Evolutionary conservation across 176 grass and related monocot genomes (phyloP), one percentile per base, ranked within the genome.

Genomic region (Saccharum officinarum): DNA sequence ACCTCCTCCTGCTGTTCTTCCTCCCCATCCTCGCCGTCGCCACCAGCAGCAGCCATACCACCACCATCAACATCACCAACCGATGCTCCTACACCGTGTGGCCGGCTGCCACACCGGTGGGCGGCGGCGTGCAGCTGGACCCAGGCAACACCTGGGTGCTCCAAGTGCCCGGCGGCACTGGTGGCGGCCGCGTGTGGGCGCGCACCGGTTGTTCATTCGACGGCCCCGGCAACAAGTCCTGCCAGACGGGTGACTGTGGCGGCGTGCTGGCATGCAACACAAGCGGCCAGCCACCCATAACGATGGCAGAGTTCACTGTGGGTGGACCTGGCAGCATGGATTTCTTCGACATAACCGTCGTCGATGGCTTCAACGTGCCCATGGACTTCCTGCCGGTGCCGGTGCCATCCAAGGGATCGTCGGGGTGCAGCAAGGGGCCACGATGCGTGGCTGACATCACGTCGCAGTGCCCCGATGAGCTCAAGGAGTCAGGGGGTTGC

Each of bases 321-420:
- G n/a, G 11, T 13, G 44, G 0, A 0, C 0, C 0, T 15, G 5
- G 0, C 2, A 13, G 1, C 16, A 9, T 8, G 2, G 88, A 91
- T 74, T 87, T 6, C 52, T 66, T 83, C 22, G 68, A 94, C 34
- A 86, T 94, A 82, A 86, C 82, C 52, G 36, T 86, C 36, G 0
- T 70, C 5, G 11, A 87, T 0, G 92, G 92, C 9, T 94, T 88
- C 80, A 94, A 94, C 34, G 71, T 94, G 61, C 84, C 80, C 8
- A 78, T 92, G 76, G 82, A 86, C 28, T 84, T 94, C 67, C 71
- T 86, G 34, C 28, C 28, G 28, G 28, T 86, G 34, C 86, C 84
- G 1, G 37, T 15, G 66, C 59, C 31, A 0, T 46, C 44, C 44
- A 46, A 46, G 10, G 16, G 7, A 4, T 9, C 20, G 28, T 33